Base-by-base conservation (phyloP, 2,329 filamentous ascomycete genomes). In the Elsinoe ampelina region DNA sequence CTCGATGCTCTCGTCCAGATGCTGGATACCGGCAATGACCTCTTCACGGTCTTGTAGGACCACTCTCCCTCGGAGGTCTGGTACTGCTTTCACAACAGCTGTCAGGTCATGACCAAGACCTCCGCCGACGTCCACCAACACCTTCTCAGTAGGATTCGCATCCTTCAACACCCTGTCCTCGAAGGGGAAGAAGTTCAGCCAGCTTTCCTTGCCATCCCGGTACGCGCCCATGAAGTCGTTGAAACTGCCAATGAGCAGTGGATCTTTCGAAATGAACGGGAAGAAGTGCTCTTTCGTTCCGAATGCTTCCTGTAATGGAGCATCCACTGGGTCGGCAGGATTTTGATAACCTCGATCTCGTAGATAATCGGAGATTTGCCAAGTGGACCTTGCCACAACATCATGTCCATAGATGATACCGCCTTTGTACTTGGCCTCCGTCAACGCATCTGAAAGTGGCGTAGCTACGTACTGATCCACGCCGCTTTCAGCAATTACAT, bases 181-280 rank as follows among this genome's bases (percentile, higher is more conserved):
- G 38, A 41, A 55, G 13, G 7, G 51, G 12, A 17, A 26, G 17
- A 41, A 32, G 22, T 72, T 70, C 35, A 64, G 65, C 71, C 69
- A 74, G 5, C 67, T 66, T 13, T 66, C 63, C 54, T 71, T 72
- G 5, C 71, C 71, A 2, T 66, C 67, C 12, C 57, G 36, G 57
- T 73, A 72, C 6, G 69, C 67, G 1, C 62, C 62, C 71, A 73
- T 73, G 57, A 71, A 72, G 19, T 61, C 68, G 54, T 66, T 66
- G 58, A 73, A 72, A 13, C 26, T 13, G 3, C 39, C 41, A 13
- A 55, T 54, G 22, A 48, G 47, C 22, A 41, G 15, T 6, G 50
- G 38, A 22, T 45, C 20, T 19, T 45, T 32, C 11, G 52, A 54
- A 22, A 58, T 47, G 36, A 20, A 58, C 2, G 51, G 26, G 17